A percentile compares a stretch with the other conserved stretches of the same genome.
Evolutionary conservation across 2,329 filamentous ascomycete genomes (phyloP).

Genomic region (Colletotrichum coccodes): DNA sequence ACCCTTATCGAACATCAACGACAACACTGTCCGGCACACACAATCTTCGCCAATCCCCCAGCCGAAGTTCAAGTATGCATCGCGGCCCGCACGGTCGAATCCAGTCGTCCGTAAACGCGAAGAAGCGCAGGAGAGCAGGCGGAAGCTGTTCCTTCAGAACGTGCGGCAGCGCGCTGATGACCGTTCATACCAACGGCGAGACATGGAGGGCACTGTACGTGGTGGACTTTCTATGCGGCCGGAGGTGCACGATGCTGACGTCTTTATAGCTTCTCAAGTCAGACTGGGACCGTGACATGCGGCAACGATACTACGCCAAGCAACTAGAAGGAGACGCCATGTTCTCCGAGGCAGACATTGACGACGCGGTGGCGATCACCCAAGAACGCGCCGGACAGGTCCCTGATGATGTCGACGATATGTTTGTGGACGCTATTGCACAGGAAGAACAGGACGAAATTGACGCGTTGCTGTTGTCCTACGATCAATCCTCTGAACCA

Average conservation of each 20-base stretch:
- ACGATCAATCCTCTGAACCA: constrained; percentile 42
- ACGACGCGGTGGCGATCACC: constrained; percentile 55
- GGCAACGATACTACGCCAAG: constrained; percentile 42
- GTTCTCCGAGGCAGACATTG: constrained; percentile 61
- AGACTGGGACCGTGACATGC: constrained; percentile 48
- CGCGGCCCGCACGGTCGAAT: constrained; percentile 69
- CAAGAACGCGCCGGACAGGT: constrained; percentile 37
- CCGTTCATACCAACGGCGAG: constrained; percentile 66
- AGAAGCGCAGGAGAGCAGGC: constrained; percentile 70
- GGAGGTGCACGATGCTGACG: neutral
- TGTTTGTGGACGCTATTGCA: constrained; percentile 63
- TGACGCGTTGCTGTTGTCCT: constrained; percentile 64
- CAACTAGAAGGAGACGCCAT: constrained; percentile 50
- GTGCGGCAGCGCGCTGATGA: constrained; percentile 71
- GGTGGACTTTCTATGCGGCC: neutral
- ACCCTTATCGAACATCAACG: constrained; percentile 54
- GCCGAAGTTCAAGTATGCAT: constrained; percentile 60
- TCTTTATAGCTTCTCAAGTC: constrained; percentile 45
- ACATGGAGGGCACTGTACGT: constrained; percentile 69
- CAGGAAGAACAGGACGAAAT: constrained; percentile 66
- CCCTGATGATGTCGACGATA: constrained; percentile 51
- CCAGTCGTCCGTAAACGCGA: constrained; percentile 71
- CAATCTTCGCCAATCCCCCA: constrained; percentile 57
- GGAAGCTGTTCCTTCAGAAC: constrained; percentile 76
- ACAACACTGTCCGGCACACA: constrained; percentile 52